Conservation (phyloP, 805 yeast species). For the Barnettozyma californica region DNA sequence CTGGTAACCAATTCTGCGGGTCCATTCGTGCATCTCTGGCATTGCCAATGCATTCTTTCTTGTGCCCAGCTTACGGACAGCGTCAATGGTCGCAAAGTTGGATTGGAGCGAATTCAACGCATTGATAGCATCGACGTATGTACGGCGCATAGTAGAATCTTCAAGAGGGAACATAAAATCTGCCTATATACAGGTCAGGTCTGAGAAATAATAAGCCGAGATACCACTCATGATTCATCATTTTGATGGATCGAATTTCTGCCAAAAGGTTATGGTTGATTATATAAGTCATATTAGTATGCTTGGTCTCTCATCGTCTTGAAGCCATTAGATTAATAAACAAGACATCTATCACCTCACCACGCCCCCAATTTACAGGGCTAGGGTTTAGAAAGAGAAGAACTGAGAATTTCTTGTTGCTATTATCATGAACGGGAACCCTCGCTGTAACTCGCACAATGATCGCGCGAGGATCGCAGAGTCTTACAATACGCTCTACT, state of each 20-base stretch:
- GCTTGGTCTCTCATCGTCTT: not conserved
- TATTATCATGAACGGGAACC: conserved; percentile 4
- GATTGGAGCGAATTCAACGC: conserved; percentile 86
- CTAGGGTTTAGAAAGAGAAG: not conserved
- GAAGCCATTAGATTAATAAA: not conserved
- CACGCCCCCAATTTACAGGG: not conserved
- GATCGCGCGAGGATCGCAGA: conserved; percentile 43
- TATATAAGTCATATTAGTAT: not conserved
- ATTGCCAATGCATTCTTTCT: conserved; percentile 63
- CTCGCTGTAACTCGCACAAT: conserved; percentile 18
- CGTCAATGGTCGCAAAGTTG: conserved; percentile 85
- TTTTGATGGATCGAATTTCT: not conserved
- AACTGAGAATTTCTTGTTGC: not conserved
- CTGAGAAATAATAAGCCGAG: not conserved
- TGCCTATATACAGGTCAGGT: not conserved
- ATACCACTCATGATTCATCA: not conserved
- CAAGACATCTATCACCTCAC: not conserved
- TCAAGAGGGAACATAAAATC: not conserved
- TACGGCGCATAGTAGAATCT: conserved; percentile 5
- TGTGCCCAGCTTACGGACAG: conserved; percentile 61
- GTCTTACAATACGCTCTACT: conserved; percentile 55
- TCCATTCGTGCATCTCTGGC: conserved; percentile 83
- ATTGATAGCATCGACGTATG: conserved; percentile 61
- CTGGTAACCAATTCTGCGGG: conserved; percentile 60
- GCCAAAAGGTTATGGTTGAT: not conserved